Conservation (phyloP, 1,139 yeast genomes). For the Geotrichum carabidarum region DNA sequence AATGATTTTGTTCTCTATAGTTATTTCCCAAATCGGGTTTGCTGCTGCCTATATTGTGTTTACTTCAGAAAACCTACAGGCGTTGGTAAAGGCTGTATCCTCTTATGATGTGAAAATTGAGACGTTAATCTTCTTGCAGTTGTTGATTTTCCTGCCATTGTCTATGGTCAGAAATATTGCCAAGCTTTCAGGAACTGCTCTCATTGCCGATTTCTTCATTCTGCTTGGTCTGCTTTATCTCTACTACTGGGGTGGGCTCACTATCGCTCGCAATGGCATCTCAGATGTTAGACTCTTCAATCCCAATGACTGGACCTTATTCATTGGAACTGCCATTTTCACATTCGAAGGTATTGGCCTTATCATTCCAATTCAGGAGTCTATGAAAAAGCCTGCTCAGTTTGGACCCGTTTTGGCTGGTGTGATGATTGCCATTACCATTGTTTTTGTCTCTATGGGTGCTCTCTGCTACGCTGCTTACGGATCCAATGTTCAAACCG, state of each 20-base stretch:
- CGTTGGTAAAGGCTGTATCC: constrained; percentile 44
- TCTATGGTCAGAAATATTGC: constrained; percentile 85
- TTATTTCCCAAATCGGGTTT: constrained; percentile 87
- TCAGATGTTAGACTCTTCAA: constrained; percentile 64
- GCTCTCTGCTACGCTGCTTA: constrained; percentile 77
- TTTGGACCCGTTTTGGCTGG: constrained; percentile 64
- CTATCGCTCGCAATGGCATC: constrained; percentile 51
- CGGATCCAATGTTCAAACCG: constrained; percentile 78
- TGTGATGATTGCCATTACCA: constrained; percentile 72
- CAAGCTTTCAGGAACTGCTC: constrained; percentile 78
- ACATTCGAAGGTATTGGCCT: constrained; percentile 96
- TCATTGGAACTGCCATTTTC: constrained; percentile 92
- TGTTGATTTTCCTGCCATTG: constrained; percentile 69
- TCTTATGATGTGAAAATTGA: constrained; percentile 39
- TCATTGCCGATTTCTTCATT: constrained; percentile 83
- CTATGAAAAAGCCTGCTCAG: constrained; percentile 77
- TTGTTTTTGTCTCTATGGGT: constrained; percentile 73
- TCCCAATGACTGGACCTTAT: constrained; percentile 66
- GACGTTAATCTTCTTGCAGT: constrained; percentile 60
- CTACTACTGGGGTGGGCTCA: constrained; percentile 60
- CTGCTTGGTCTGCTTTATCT: constrained; percentile 78
- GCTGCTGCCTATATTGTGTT: constrained; percentile 94
- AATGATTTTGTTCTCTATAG: constrained; percentile 68
- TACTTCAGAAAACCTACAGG: constrained; percentile 80
- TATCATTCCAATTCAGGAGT: constrained; percentile 88